phyloP scores from a whole-genome alignment of 192 early-diverging fungal genomes.

The Backusella tarrabulga region DNA sequence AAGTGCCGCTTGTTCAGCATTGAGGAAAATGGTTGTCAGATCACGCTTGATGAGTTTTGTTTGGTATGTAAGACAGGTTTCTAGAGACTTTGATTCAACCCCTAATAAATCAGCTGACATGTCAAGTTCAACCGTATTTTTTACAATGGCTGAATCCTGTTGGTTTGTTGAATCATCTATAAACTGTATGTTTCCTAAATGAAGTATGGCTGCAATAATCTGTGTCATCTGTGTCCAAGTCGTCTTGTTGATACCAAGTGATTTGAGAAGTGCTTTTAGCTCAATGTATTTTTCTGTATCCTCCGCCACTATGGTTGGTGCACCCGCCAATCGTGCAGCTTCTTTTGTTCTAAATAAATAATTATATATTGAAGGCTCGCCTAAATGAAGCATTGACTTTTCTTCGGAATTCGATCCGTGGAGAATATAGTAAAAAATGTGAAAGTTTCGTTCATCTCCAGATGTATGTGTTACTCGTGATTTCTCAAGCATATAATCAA shows the following conservation, averaged over 20 bases:
- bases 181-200: conserved; percentile 86
- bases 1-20: conserved; percentile 61
- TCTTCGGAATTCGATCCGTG: conserved; percentile 76
- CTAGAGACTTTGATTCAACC: conserved; percentile 64
- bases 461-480: conserved; percentile 61
- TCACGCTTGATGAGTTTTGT: conserved; percentile 78
- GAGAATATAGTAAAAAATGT: conserved; percentile 93
- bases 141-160: conserved; percentile 71
- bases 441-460: conserved; percentile 81
- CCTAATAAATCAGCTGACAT: conserved; percentile 80
- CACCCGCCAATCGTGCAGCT: conserved; percentile 28
- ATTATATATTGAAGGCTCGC: conserved; percentile 54
- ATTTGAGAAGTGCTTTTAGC: conserved; percentile 52
- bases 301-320: conserved; percentile 24
- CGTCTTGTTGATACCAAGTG: conserved; percentile 61
- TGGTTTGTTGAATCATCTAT: conserved; percentile 61
- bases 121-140: conserved; percentile 70
- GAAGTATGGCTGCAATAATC: conserved; percentile 81
- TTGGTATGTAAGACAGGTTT: conserved; percentile 76
- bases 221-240: conserved; percentile 80
- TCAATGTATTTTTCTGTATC: conserved; percentile 60
- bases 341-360: conserved; percentile 21
- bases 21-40: conserved; percentile 77
- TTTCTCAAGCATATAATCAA: conserved; percentile 88
- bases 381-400: conserved; percentile 67